Evolutionary conservation across 202 grass and related monocot species (phyloP), one percentile per base, ranked within the genome.

Genomic region (Alloteropsis angusta): DNA sequence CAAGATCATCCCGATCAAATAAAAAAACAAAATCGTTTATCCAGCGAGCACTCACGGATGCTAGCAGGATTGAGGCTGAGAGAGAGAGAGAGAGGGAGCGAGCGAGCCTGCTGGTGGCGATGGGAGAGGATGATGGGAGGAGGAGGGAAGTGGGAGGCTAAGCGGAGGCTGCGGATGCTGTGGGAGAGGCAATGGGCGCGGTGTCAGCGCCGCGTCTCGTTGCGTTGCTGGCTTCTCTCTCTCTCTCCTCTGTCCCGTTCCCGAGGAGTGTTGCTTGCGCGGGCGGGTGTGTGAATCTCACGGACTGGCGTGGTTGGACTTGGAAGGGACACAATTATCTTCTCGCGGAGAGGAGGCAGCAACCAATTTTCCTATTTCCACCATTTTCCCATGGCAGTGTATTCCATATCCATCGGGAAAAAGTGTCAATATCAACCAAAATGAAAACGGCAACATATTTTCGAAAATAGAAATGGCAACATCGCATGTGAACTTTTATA

Each of bases 251-350:
- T 13, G 19, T 23, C n/a, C 35, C 36, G 75, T 64, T 39, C 60
- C 75, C 53, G 68, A 60, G 6, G 67, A 74, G 58, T 5, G 36
- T 6, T 6, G 68, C 25, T 18, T 32, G 76, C 32, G 2, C n/a
- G n/a, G 59, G 82, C 58, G 82, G 12, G 59, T 11, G 76, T 35
- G 84, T 55, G 78, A 70, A 69, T 86, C 34, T 81, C 43, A 15
- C 65, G 28, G 56, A 64, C 48, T 41, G 48, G 38, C 48, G 47
- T 41, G 65, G 79, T 62, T 69, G 84, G 68, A 71, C 25, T 62
- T 69, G 84, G 68, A 71, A 18, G 52, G 5, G 14, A 63, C 60
- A 59, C 45, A 41, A 60, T 70, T 77, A 72, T 78, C 65, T 82
- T 77, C 78, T 77, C 18, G 34, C 21, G 17, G 16, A 41, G 39